phyloP scores from a whole-genome alignment of 2,329 filamentous ascomycete species.

The Hypoxylon sp. region DNA sequence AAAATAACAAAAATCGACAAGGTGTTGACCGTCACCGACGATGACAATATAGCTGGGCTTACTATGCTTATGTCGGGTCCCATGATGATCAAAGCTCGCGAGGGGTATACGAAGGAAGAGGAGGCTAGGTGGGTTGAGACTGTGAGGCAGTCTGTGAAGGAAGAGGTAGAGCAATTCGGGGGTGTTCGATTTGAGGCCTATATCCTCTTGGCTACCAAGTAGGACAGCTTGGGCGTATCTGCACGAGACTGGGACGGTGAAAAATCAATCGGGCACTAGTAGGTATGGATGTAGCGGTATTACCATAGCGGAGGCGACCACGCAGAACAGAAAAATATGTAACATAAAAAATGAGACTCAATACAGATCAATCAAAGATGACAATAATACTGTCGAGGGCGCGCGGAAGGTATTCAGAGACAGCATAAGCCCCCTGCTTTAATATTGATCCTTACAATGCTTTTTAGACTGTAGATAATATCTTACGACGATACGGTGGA shows the following conservation, averaged over 20 bases:
- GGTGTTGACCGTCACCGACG: constrained; percentile 46
- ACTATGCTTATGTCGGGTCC: constrained; percentile 51
- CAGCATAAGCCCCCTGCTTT: too few relatives aligned
- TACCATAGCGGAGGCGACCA: too few relatives aligned
- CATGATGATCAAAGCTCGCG: constrained; percentile 52
- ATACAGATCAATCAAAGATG: constrained; percentile 15
- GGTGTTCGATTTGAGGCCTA: constrained; percentile 50
- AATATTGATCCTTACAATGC: too few relatives aligned
- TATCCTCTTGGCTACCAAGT: constrained; percentile 49
- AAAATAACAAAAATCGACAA: constrained; percentile 46
- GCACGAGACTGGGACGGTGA: neutral
- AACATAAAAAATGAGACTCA: constrained; percentile 1
- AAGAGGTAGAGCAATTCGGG: constrained; percentile 48
- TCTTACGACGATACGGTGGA: too few relatives aligned
- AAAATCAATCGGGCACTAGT: neutral
- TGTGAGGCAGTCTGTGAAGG: constrained; percentile 46
- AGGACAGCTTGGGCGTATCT: constrained; percentile 31
- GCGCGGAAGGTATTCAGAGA: too few relatives aligned
- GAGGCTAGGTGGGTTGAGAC: constrained; percentile 47
- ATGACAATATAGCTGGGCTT: constrained; percentile 51
- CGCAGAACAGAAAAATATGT: neutral
- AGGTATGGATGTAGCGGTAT: neutral
- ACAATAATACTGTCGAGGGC: neutral
- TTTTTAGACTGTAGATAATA: too few relatives aligned
- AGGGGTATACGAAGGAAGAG: constrained; percentile 50